Base-by-base conservation (phyloP, 176 grass and related monocot species). In the Oryza meridionalis region DNA sequence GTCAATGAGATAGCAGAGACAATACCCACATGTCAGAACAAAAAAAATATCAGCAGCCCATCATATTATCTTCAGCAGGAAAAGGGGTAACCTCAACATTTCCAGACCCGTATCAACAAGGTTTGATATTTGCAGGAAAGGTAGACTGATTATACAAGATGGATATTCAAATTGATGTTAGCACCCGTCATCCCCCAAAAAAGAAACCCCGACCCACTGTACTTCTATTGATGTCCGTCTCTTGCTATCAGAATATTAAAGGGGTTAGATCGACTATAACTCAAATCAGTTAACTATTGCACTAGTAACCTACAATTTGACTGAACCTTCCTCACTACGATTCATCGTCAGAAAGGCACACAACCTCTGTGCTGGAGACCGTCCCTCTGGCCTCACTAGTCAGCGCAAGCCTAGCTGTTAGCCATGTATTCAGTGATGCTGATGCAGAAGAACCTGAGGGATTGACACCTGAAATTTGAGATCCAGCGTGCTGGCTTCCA, bases 311-410 rank as follows among this genome's bases (percentile, higher is more conserved):
- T 22, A 73, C 31, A 25, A 22, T 31, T 59, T 21, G 55, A 13
- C 40, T 74, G 42, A 29, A 62, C 19, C 6, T 33, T 16, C 33
- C 9, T 67, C 11, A 0, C 81, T 83, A 43, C 5, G 27, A 11
- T 4, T 89, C 83, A 9, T 86, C 79, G 21, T 90, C 88, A 27
- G 79, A 74, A 21, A 90, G 27, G 68, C 84, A 82, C 59, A 90
- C 73, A 0, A 82, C 67, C 13, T 82, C 88, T 58, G 2, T 4
- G 3, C 6, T 3, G 9, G 50, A 7, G 26, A 8, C 15, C 6
- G 26, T 27, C 11, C 25, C 64, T 17, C 29, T 11, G 0, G 63
- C 22, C n/a, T 74, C 67, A 29, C 64, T 51, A 3, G 29, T 38
- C 53, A 26, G 31, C 3, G 12, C 33, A 49, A 33, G 35, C 78